These are phyloP conservation scores for Pleurotus eryngii DNA, from an alignment of 768 basidiomycete species.

Conservation along the genomic window DNA sequence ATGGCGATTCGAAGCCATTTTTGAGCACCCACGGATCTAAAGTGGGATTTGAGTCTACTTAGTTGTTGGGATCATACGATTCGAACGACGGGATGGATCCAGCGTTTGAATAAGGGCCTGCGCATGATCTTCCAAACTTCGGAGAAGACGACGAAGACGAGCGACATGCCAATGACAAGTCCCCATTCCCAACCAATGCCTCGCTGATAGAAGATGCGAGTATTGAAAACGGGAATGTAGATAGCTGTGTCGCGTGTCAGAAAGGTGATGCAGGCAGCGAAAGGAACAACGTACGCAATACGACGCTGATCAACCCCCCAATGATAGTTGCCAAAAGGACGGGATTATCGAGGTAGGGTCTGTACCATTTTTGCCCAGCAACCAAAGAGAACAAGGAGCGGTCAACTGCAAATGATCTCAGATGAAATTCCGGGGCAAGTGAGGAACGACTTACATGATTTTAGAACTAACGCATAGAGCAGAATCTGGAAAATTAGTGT, in stretches of 20 bases:
- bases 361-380: constrained; percentile 29
- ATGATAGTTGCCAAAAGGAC: constrained; percentile 31
- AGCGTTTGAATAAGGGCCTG: constrained; percentile 24
- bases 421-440: background rate
- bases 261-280: background rate
- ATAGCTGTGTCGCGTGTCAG: constrained; percentile 21
- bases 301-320: constrained; percentile 32
- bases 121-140: constrained; percentile 36
- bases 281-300: constrained; percentile 27
- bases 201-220: constrained; percentile 32
- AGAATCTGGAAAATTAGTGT: constrained; percentile 35
- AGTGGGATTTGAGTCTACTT: too few species aligned
- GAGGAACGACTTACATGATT: constrained; percentile 28
- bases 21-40: too few species aligned
- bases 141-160: constrained; percentile 31
- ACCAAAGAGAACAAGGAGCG: constrained; percentile 34
- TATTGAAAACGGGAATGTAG: constrained; percentile 36
- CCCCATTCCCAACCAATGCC: constrained; percentile 39
- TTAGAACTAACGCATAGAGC: constrained; percentile 32
- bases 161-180: constrained; percentile 32
- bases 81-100: constrained; percentile 18
- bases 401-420: constrained; percentile 22
- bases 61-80: too few species aligned
- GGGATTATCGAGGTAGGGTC: constrained; percentile 31
- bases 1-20: too few species aligned